Evolutionary conservation across 352 stramenopile species (phyloP).

Genomic region (Phytophthora megakarya): DNA sequence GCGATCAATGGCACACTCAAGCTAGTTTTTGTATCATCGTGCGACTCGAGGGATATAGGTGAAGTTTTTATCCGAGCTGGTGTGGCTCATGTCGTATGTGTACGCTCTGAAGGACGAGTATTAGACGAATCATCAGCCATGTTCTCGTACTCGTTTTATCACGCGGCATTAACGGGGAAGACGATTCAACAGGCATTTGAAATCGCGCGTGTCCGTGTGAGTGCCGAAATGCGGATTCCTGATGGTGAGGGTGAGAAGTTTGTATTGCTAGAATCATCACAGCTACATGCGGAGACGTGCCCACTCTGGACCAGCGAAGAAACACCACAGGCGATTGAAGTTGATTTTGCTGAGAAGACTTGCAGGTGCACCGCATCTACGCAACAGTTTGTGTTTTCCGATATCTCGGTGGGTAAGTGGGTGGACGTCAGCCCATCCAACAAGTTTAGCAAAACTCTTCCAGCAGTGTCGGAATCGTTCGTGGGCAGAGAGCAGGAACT

Average conservation of each 20-base stretch:
- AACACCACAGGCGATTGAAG: conserved; percentile 49
- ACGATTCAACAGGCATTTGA: conserved; percentile 79
- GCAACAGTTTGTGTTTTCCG: conserved; percentile 68
- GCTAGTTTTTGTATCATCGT: conserved; percentile 84
- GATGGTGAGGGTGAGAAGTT: conserved; percentile 78
- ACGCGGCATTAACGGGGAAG: conserved; percentile 72
- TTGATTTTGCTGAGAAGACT: conserved; percentile 47
- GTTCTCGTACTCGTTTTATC: conserved; percentile 83
- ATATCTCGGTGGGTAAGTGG: conserved; percentile 78
- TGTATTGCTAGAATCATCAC: conserved; percentile 71
- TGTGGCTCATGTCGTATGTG: conserved; percentile 79
- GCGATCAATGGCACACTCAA: conserved; percentile 54
- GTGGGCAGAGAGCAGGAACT: conserved; percentile 78
- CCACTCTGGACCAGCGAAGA: conserved; percentile 39
- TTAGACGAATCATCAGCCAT: conserved; percentile 77
- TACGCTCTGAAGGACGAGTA: conserved; percentile 66
- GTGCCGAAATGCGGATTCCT: conserved; percentile 67
- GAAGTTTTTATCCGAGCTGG: conserved; percentile 81
- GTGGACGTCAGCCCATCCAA: conserved; percentile 75
- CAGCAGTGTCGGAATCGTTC: conserved; percentile 67
- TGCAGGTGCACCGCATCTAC: conserved; percentile 62
- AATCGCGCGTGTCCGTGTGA: conserved; percentile 71
- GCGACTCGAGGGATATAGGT: conserved; percentile 77
- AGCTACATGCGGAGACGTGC: conserved; percentile 58
- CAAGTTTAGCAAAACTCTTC: conserved; percentile 72